Percentiles rank a stretch among this genome's conserved stretches.
Conservation (phyloP, 2,329 filamentous ascomycete genomes). For the Anisogramma anomala region DNA sequence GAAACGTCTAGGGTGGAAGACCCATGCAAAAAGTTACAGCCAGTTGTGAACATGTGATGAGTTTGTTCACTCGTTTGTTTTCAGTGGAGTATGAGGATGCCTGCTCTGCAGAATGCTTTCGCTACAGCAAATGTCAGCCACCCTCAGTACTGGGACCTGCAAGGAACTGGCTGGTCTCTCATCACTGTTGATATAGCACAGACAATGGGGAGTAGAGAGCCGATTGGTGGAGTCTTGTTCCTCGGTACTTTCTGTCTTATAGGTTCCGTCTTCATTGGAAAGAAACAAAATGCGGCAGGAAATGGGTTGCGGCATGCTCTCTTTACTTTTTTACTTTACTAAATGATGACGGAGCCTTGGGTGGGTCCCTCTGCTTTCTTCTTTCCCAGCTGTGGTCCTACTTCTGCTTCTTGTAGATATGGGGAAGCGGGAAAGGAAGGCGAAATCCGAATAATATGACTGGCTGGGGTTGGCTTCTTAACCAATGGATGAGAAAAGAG, state of each 20-base stretch:
- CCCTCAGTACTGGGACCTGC: too few relatives aligned
- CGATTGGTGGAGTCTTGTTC: constrained; percentile 8
- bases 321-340: constrained; percentile 20
- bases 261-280: constrained; percentile 10
- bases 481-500: not conserved
- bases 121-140: constrained; percentile 1
- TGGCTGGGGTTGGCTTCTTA: not conserved
- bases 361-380: constrained; percentile 14
- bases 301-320: constrained; percentile 22
- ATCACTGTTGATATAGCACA: constrained; percentile 10
- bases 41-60: constrained; percentile 5
- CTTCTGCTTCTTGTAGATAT: constrained; percentile 18
- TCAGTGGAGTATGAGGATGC: constrained; percentile 1
- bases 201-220: constrained; percentile 9
- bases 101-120: not conserved
- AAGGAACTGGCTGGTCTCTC: constrained; percentile 2
- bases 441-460: constrained; percentile 12
- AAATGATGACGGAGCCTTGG: constrained; percentile 10
- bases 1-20: constrained; percentile 3
- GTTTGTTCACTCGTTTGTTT: constrained; percentile 1
- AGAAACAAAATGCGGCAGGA: constrained; percentile 13
- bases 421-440: constrained; percentile 11
- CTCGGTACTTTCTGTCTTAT: constrained; percentile 14
- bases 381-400: constrained; percentile 17
- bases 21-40: constrained; percentile 8